Evolutionary conservation across 768 basidiomycete species (phyloP), one percentile per base, ranked within the genome.

Genomic region (Tubosaeta brunneosetosa): DNA sequence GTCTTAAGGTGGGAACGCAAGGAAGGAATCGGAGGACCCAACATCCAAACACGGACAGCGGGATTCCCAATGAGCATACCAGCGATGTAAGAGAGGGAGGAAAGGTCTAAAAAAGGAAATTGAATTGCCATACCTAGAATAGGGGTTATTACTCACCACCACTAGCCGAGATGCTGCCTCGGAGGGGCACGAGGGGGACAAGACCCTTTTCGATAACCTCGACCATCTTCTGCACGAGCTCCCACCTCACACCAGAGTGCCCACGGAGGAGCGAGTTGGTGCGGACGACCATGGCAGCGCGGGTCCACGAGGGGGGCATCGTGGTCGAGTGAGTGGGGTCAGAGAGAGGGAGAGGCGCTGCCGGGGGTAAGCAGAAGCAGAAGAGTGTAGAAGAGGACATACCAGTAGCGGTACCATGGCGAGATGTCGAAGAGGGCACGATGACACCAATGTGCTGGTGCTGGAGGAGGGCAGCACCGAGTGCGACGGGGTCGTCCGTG

Each of bases 251-350:
- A 32, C 88, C 92, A 19, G 89, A 91, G 70, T 94, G 92, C 0
- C 91, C 91, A 6, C 91, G 85, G 49, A 91, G 83, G 40, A 94
- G 81, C 4, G 89, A 91, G 69, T 94, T 94, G 77, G 90, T 86
- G 58, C 91, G 88, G 60, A 94, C 77, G 10, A 91, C 71, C 61
- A 94, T 91, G 1, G 91, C 89, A 12, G 86, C 91, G 49, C 91
- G 84, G 31, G 92, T 90, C 88, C 92, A 92, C 2, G 88, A 74
- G 53, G 88, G 85, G 4, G 91, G 91, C 88, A 94, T 92, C 53
- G 78, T 82, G 29, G 80, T 79, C 11, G 83, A 79, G 11, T 78
- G 70, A 12, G 85, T 66, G 1, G 86, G 88, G 61, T 91, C 88
- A 5, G 77, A 76, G 41, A 91, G 82, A 9, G 90, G 88, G 0